These are phyloP conservation scores for Saccharomyces hybrid DNA, from an alignment of 1,139 yeast species.

Conservation along the genomic window DNA sequence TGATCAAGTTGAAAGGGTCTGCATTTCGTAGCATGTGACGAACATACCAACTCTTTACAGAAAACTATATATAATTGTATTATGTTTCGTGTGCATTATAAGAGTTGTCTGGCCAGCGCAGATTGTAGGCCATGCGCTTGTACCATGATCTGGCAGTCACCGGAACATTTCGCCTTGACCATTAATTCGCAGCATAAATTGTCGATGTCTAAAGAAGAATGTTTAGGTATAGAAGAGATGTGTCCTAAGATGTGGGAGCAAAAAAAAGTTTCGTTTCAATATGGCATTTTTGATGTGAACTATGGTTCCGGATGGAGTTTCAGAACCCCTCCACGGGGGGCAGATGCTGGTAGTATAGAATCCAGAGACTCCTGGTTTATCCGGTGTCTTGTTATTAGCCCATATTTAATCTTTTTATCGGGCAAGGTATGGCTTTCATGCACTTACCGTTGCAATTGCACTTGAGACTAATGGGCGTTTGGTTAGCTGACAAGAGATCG, in stretches of 20 bases:
- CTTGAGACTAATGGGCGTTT: neutral
- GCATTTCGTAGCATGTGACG: too few relatives aligned
- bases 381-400: conserved; percentile 9
- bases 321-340: neutral
- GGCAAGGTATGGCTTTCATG: neutral
- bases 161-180: conserved; percentile 87
- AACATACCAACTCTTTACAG: too few relatives aligned
- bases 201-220: conserved; percentile 84
- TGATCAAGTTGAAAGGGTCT: too few relatives aligned
- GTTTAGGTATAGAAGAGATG: conserved; percentile 83
- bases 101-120: conserved; percentile 36
- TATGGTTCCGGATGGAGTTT: neutral
- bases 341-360: conserved; percentile 2
- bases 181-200: conserved; percentile 82
- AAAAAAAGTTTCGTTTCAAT: neutral
- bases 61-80: too few relatives aligned
- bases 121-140: conserved; percentile 66
- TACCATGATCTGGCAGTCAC: conserved; percentile 67
- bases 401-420: conserved; percentile 10
- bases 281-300: conserved; percentile 1
- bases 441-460: conserved; percentile 3
- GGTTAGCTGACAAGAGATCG: too few relatives aligned
- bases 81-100: neutral
- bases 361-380: conserved; percentile 9
- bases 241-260: conserved; percentile 64